Conservation (phyloP, 179 eudicot genomes). For the Kewa caespitosa region DNA sequence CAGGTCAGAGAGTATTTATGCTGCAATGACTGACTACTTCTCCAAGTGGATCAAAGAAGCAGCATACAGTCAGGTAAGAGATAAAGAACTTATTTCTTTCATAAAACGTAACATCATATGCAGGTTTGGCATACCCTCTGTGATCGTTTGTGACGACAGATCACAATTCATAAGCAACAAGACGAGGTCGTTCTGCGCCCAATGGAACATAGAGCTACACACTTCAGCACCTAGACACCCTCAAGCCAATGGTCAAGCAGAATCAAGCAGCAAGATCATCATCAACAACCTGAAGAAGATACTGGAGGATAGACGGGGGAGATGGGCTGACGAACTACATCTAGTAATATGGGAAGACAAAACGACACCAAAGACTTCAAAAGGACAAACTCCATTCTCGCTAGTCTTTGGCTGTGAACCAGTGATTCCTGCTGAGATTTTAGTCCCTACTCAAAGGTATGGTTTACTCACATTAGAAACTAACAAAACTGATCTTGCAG, state of each 20-base stretch:
- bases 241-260: no score
- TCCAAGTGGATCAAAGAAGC: background rate
- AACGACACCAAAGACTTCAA: background rate
- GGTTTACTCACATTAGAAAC: background rate
- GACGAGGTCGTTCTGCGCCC: no score
- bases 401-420: background rate
- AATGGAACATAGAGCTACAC: no score
- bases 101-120: no score
- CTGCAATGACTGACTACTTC: background rate
- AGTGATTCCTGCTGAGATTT: background rate
- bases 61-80: background rate
- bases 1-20: background rate
- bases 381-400: no score
- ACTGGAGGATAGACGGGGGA: background rate
- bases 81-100: background rate
- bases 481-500: background rate
- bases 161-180: no score
- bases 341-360: background rate
- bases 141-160: no score
- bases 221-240: no score
- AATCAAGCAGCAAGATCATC: background rate
- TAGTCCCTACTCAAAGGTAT: background rate
- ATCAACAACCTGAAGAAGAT: background rate
- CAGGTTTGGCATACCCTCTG: no score
- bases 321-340: background rate